Evolutionary conservation across 768 basidiomycete genomes (phyloP).

Genomic region (Asterophora parasitica): DNA sequence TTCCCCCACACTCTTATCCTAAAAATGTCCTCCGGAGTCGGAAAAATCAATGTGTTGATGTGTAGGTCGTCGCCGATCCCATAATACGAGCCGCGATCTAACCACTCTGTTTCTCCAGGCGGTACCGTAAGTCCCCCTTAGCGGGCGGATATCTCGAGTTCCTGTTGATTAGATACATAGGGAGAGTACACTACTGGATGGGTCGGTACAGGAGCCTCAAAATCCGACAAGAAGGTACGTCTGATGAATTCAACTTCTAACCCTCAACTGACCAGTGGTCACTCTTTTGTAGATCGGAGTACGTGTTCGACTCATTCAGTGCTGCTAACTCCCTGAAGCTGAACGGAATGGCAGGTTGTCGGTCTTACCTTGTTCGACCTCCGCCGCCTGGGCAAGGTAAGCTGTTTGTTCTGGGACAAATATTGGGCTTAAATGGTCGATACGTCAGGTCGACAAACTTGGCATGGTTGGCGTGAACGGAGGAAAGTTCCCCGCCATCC

Average conservation of each 20-base stretch:
- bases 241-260: background rate
- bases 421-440: background rate
- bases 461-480: conserved; percentile 91
- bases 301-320: conserved; percentile 23
- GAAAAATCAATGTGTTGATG: conserved; percentile 72
- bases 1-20: conserved; percentile 2
- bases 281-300: conserved; percentile 58
- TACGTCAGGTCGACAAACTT: conserved; percentile 56
- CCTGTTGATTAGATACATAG: conserved; percentile 22
- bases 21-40: conserved; percentile 36
- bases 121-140: conserved; percentile 28
- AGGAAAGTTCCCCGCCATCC: conserved; percentile 82
- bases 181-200: conserved; percentile 96
- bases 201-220: conserved; percentile 88
- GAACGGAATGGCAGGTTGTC: conserved; percentile 57
- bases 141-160: background rate
- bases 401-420: background rate
- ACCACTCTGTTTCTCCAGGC: conserved; percentile 22
- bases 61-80: conserved; percentile 40
- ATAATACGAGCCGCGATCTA: background rate
- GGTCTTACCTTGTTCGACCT: conserved; percentile 88
- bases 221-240: conserved; percentile 88
- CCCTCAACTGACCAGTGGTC: background rate
- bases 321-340: conserved; percentile 2
- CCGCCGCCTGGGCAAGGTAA: conserved; percentile 73